Conservation (phyloP, 2,329 filamentous ascomycete genomes). For the Nothophoma quercina region DNA sequence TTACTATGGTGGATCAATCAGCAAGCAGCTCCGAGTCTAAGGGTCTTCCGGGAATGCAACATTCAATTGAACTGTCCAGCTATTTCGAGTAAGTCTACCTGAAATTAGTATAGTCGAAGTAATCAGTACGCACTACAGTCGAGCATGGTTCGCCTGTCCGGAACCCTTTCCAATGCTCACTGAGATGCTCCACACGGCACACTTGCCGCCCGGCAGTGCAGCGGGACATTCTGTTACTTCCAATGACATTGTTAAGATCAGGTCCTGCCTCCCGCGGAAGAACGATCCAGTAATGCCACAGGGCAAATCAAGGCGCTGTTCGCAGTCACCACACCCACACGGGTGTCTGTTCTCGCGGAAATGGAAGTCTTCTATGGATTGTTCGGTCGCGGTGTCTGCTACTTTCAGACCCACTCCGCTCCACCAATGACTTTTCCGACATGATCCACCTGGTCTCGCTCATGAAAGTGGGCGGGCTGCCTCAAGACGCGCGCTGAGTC, state of each 20-base stretch:
- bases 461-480: not conserved
- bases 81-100: not conserved
- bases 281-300: not conserved
- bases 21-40: not conserved
- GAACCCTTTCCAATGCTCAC: not conserved
- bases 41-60: not conserved
- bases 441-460: not conserved
- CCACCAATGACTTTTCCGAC: not conserved
- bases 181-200: not conserved
- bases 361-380: not conserved
- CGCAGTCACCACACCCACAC: not conserved
- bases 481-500: not conserved
- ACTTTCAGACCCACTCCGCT: conserved; percentile 2
- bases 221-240: not conserved
- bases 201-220: conserved; percentile 9
- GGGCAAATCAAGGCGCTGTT: not conserved
- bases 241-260: not conserved
- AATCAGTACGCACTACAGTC: not conserved
- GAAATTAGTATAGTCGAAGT: too few relatives aligned
- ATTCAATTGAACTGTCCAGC: not conserved
- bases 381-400: not conserved
- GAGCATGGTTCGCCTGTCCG: not conserved
- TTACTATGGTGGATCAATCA: not conserved
- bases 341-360: not conserved
- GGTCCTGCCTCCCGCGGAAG: not conserved